phyloP scores from a whole-genome alignment of 1,284 basidiomycete genomes.

The Acaromyces ingoldii region DNA sequence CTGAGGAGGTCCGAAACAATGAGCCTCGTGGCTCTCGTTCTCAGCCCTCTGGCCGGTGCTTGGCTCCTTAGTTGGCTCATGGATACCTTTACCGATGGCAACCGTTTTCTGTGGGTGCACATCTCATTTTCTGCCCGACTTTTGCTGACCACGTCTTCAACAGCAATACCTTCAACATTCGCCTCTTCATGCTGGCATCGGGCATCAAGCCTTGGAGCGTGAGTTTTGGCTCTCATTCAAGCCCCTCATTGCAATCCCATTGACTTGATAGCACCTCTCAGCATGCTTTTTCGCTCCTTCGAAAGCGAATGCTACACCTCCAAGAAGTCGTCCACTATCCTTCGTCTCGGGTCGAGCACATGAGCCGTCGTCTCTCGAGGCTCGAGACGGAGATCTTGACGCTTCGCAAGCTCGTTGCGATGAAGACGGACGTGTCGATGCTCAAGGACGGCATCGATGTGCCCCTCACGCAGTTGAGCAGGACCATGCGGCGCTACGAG shows the following conservation, averaged over 20 bases:
- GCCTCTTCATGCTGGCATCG: constrained; percentile 50
- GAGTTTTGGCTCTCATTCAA: neutral
- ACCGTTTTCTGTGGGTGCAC: constrained; percentile 22
- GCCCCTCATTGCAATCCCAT: neutral
- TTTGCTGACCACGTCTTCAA: neutral
- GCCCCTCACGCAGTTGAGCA: constrained; percentile 43
- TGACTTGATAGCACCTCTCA: neutral
- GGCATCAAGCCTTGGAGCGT: constrained; percentile 49
- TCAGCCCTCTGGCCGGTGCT: constrained; percentile 48
- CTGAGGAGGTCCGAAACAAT: constrained; percentile 48
- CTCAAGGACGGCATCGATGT: constrained; percentile 49
- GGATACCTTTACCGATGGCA: constrained; percentile 45
- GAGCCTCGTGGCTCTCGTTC: constrained; percentile 41
- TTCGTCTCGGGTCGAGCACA: constrained; percentile 41
- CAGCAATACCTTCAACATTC: constrained; percentile 47
- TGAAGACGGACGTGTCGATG: constrained; percentile 44
- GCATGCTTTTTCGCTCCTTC: constrained; percentile 26
- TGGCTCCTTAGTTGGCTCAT: constrained; percentile 47
- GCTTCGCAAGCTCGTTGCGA: constrained; percentile 36
- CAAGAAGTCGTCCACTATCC: constrained; percentile 48
- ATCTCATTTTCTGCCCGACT: too few species aligned
- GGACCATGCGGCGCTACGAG: constrained; percentile 46
- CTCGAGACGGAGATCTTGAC: constrained; percentile 46
- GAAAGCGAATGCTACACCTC: constrained; percentile 38
- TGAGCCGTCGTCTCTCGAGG: constrained; percentile 39